Conservation (phyloP, 2,329 filamentous ascomycete species). For the Aureobasidium leucospermi region DNA sequence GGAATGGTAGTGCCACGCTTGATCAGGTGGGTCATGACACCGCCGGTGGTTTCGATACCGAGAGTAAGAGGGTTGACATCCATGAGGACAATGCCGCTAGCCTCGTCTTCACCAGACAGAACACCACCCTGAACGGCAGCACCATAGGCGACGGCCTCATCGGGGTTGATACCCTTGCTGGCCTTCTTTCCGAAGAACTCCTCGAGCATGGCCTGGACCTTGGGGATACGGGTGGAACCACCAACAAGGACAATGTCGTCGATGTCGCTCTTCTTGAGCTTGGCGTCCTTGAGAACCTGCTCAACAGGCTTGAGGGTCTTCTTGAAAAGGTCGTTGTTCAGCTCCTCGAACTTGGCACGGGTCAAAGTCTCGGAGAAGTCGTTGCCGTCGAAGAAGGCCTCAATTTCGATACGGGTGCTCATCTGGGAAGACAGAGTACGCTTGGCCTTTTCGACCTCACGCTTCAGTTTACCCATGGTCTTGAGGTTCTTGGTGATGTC, state of each 20-base stretch:
- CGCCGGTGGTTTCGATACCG: constrained; percentile 94
- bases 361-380: constrained; percentile 98
- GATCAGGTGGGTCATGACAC: constrained; percentile 96
- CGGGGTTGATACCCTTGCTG: constrained; percentile 98
- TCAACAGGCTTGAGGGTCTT: constrained; percentile 98
- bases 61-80: constrained; percentile 95
- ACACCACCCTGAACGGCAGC: constrained; percentile 96
- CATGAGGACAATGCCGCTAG: constrained; percentile 80
- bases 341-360: constrained; percentile 97
- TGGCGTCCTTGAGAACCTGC: constrained; percentile 96
- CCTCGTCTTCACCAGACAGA: constrained; percentile 75
- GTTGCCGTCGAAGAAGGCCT: constrained; percentile 91
- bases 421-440: constrained; percentile 60
- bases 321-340: constrained; percentile 99
- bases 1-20: constrained; percentile 90
- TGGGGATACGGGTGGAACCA: constrained; percentile 98
- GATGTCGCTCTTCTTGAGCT: constrained; percentile 91
- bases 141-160: constrained; percentile 97
- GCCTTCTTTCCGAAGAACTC: constrained; percentile 98
- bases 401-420: constrained; percentile 62
- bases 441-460: constrained; percentile 99
- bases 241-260: constrained; percentile 96
- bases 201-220: constrained; percentile 90
- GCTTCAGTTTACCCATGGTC: constrained; percentile 99
- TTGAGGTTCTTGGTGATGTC: constrained; percentile 92